Base-by-base conservation (phyloP, 2,329 filamentous ascomycete genomes). In the Cryphonectria nitschkei region DNA sequence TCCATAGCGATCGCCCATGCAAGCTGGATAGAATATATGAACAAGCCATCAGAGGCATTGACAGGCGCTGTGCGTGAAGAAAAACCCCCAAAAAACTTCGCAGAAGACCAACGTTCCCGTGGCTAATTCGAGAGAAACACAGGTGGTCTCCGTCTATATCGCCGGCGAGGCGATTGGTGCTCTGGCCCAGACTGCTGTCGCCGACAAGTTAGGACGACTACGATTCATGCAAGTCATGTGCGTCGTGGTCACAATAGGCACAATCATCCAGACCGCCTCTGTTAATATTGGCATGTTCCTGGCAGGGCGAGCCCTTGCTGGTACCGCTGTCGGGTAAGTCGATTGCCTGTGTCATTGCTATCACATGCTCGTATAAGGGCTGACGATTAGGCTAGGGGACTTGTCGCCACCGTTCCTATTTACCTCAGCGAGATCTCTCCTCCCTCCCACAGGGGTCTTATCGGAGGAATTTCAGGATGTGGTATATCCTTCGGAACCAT, bases 11-110 rank as follows among this genome's bases (percentile, higher is more conserved):
- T 89, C 69, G 87, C 87, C 2, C 87, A 89, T 75, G 76, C 86
- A 74, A 88, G 86, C 75, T 89, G 87, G 87, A 84, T 87, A 61
- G 81, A 86, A 60, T 89, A 89, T 77, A 89, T 89, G 87, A 69
- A 81, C 16, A 76, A 86, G 65, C 87, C 87, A 2, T 87, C 85
- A 3, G 81, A 85, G 73, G 86, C 83, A 4, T 76, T 89, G 22
- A 89, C 86, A 1, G 87, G 87, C 68, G 84, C 85, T 34, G 84
- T 85, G 50, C 34, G 71, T 43, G 29, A 9, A 37, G 32, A 16
- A 16, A 43, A 19, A 58, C 29, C 70, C 29, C 13, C 0, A 46
- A 41, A 43, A 14, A 54, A 9, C 39, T 19, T 8, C 9, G 22
- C 5, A 4, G 14, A n/a, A 19, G 32, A 8, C 26, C 11, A 7